These are phyloP conservation scores for Exophiala calicioides DNA, from an alignment of 2,329 filamentous ascomycete genomes.

Conservation along the genomic window DNA sequence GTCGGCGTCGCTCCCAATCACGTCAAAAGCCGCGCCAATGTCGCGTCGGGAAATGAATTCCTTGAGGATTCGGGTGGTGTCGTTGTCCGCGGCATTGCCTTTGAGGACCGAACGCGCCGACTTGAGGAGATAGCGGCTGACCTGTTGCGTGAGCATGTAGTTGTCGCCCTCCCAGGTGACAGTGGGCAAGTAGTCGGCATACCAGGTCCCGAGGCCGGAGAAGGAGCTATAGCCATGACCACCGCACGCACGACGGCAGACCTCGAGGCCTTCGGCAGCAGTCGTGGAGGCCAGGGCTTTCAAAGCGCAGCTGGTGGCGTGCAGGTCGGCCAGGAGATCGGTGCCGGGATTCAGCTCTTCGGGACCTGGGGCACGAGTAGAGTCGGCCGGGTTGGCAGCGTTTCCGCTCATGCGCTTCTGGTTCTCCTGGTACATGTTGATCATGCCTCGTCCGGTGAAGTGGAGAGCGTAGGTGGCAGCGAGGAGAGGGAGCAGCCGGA, in stretches of 20 bases:
- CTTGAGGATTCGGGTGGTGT: constrained; percentile 67
- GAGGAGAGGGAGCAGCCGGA: constrained; percentile 69
- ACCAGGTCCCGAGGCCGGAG: constrained; percentile 73
- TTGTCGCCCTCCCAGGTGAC: constrained; percentile 76
- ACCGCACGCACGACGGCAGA: constrained; percentile 73
- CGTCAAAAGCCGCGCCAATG: constrained; percentile 71
- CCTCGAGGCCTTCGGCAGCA: constrained; percentile 72
- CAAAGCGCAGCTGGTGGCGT: constrained; percentile 74
- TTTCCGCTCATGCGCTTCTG: constrained; percentile 64
- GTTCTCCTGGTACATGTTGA: constrained; percentile 70
- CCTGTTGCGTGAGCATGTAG: constrained; percentile 81
- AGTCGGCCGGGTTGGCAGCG: constrained; percentile 44
- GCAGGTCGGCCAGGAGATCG: constrained; percentile 70
- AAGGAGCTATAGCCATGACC: constrained; percentile 76
- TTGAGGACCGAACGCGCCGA: constrained; percentile 69
- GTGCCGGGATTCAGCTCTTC: constrained; percentile 67
- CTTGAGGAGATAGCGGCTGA: constrained; percentile 74
- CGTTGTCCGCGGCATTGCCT: constrained; percentile 64
- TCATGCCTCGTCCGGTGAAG: constrained; percentile 77
- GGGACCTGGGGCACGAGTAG: constrained; percentile 62
- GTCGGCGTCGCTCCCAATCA: constrained; percentile 69
- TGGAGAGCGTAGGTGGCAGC: constrained; percentile 76
- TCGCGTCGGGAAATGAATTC: constrained; percentile 66
- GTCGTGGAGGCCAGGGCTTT: constrained; percentile 72
- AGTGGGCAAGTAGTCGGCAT: constrained; percentile 73